Evolutionary conservation across 2,329 filamentous ascomycete genomes (phyloP), one percentile per base, ranked within the genome.

Genomic region (Lasiodiplodia citricola): DNA sequence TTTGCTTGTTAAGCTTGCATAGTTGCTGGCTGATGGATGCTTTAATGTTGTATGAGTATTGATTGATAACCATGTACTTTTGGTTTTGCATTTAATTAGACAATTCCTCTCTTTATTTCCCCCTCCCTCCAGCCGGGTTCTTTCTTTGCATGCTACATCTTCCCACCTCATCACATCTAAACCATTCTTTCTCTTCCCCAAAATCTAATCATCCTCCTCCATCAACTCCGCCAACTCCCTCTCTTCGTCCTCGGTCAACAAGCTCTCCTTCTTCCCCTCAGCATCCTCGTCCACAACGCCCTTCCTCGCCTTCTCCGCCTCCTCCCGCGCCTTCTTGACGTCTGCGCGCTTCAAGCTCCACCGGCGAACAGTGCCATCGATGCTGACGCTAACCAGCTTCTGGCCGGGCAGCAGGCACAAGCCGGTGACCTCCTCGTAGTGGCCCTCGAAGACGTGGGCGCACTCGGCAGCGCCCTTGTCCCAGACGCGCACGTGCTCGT

Each of bases 401-500:
- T 84, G 83, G 5, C 81, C 81, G 31, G 80, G 78, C 35, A 94
- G 78, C 62, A 96, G 77, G 1, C 91, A 84, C 54, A 98, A 80
- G 44, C 91, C 93, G 0, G 93, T 97, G 16, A 99, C 91, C 79
- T 98, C 96, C 76, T 99, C 94, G 76, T 89, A 98, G 81, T 99
- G 96, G 0, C 96, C 96, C 47, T 88, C 86, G 70, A 95, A 90
- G 8, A 87, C 87, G 78, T 92, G 92, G 75, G 91, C 87, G 38
- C 96, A 83, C 77, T 91, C 89, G 4, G 92, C 93, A 10, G 88
- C 90, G 70, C 82, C 83, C 77, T 82, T 81, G 78, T 97, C 91
- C 95, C 95, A 99, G 10, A 98, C 87, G 74, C 96, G 92, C 69
- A 99, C 86, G 74, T 97, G 89, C 80, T 99, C 96, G 75, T 97